Conservation (phyloP, 1,139 yeast species). For the Tardiomyces depauwii region DNA sequence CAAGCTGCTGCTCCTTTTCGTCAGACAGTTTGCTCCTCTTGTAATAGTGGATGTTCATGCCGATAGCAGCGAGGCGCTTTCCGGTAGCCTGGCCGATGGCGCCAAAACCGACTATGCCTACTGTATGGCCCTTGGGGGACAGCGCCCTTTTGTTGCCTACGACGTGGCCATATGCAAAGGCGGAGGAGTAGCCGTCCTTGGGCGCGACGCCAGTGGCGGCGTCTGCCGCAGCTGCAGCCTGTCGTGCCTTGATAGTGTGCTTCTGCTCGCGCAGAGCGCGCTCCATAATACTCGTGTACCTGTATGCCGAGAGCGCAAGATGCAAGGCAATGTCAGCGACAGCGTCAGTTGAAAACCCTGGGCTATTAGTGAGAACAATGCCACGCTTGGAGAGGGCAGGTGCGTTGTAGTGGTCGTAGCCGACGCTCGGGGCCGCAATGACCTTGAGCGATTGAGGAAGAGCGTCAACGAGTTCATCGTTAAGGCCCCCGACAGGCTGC, state of each 20-base stretch:
- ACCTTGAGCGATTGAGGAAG: constrained; percentile 49
- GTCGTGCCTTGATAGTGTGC: not conserved
- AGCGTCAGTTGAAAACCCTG: constrained; percentile 58
- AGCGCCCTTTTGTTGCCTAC: constrained; percentile 24
- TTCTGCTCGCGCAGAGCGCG: constrained; percentile 25
- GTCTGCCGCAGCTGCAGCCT: not conserved
- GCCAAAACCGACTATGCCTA: constrained; percentile 77
- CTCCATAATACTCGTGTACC: constrained; percentile 41
- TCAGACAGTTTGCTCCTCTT: constrained; percentile 54
- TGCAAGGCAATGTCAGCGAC: constrained; percentile 66
- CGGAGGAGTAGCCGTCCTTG: not conserved
- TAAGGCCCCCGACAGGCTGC: constrained; percentile 51
- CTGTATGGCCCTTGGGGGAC: constrained; percentile 52
- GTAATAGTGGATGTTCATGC: constrained; percentile 29
- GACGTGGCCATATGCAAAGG: constrained; percentile 19
- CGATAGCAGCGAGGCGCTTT: constrained; percentile 53
- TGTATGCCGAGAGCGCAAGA: constrained; percentile 45
- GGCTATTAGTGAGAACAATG: constrained; percentile 56
- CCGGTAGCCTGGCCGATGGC: constrained; percentile 70
- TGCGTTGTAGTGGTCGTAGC: constrained; percentile 58
- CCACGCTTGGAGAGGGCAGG: constrained; percentile 36
- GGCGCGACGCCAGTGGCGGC: not conserved
- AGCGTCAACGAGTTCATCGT: constrained; percentile 50
- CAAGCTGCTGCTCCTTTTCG: constrained; percentile 41
- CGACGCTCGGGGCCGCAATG: constrained; percentile 81